These are phyloP conservation scores for Aspergillus texensis DNA, from an alignment of 2,329 filamentous ascomycete genomes.

Conservation along the genomic window DNA sequence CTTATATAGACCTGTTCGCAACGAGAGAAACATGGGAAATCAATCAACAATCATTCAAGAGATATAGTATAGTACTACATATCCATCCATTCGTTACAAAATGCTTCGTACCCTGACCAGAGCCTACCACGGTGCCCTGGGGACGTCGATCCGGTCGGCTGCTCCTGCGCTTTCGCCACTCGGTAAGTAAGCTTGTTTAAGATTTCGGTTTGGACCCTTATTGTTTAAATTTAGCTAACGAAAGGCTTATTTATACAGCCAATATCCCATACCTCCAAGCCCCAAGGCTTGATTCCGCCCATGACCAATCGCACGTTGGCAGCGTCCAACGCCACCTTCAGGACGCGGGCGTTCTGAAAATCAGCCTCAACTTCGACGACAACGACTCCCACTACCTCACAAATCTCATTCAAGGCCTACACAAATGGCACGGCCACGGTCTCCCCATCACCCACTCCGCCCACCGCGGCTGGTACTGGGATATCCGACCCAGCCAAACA, in stretches of 20 bases:
- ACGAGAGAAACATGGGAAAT: neutral
- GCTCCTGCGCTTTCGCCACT: neutral
- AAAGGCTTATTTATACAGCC: neutral
- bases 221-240: neutral
- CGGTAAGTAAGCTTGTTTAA: neutral
- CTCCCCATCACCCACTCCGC: slow-evolving; percentile 48
- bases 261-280: neutral
- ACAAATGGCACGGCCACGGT: slow-evolving; percentile 37
- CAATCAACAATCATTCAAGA: no score
- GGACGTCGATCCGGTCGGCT: neutral
- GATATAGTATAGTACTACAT: neutral
- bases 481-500: slow-evolving; percentile 37
- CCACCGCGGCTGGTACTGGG: slow-evolving; percentile 50
- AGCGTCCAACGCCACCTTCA: neutral
- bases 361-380: slow-evolving; percentile 39
- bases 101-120: neutral
- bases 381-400: slow-evolving; percentile 38
- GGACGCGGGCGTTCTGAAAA: slow-evolving; percentile 39
- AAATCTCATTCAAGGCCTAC: slow-evolving; percentile 35
- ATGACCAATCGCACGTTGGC: neutral
- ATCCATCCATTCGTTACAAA: neutral
- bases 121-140: neutral
- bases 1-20: neutral
- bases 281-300: neutral
- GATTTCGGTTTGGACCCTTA: no score